A percentile compares a stretch with the other conserved stretches of the same genome.
phyloP scores from a whole-genome alignment of 345 rosid genomes.

The Populus ilicifolia region DNA sequence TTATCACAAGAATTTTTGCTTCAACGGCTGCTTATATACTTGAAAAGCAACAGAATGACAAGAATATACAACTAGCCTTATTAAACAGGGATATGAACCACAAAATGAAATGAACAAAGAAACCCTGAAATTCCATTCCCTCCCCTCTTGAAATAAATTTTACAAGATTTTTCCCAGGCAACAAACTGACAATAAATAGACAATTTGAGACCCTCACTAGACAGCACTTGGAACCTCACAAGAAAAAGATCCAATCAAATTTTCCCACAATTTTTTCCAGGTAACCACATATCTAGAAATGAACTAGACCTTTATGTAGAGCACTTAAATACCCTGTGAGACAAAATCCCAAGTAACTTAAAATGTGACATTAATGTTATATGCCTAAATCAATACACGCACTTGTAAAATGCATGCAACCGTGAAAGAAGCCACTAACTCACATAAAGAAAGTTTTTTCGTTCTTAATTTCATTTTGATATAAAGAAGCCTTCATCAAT shows the following conservation, averaged over 20 bases:
- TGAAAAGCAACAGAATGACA: background rate
- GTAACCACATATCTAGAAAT: conserved; percentile 9
- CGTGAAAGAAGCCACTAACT: background rate
- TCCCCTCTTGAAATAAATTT: background rate
- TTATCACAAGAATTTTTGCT: background rate
- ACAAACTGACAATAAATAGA: background rate
- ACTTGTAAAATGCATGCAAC: conserved; percentile 7
- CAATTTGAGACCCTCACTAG: conserved; percentile 7
- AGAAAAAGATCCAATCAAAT: conserved; percentile 13
- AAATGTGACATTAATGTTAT: conserved; percentile 1
- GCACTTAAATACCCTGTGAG: conserved; percentile 5
- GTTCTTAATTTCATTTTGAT: background rate
- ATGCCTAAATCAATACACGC: conserved; percentile 1
- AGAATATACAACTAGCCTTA: background rate
- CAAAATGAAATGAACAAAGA: conserved; percentile 6
- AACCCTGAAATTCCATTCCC: background rate
- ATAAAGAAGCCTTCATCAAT: background rate
- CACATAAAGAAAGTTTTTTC: conserved; percentile 1
- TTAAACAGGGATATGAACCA: background rate
- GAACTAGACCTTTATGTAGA: conserved; percentile 7
- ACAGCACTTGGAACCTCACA: conserved; percentile 17
- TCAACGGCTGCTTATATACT: background rate
- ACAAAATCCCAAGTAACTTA: conserved; percentile 1
- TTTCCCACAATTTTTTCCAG: conserved; percentile 7
- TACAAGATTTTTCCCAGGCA: background rate